Evolutionary conservation across 2,329 filamentous ascomycete species (phyloP).

Genomic region (Ceratocystis colombiana): DNA sequence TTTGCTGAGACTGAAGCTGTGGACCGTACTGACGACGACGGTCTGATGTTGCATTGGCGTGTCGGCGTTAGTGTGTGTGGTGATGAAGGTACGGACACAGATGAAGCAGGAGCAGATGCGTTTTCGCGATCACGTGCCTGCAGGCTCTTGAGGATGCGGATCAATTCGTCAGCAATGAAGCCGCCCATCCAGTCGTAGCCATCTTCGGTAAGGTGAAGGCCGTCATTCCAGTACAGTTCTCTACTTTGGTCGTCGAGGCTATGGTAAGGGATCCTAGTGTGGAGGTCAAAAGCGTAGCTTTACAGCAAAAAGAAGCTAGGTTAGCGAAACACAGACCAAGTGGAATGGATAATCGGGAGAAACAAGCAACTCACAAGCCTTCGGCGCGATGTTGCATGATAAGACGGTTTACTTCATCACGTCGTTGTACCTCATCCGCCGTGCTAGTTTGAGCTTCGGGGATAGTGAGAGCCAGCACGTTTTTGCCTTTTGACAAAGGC

Average conservation of each 20-base stretch:
- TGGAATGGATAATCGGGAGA: background rate
- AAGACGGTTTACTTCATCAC: conserved; percentile 42
- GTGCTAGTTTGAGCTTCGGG: conserved; percentile 40
- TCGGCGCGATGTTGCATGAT: conserved; percentile 42
- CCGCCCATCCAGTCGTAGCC: conserved; percentile 56
- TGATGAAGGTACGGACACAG: background rate
- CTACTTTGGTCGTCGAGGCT: conserved; percentile 39
- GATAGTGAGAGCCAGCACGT: conserved; percentile 54
- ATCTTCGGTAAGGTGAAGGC: conserved; percentile 46
- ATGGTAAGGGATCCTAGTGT: conserved; percentile 45
- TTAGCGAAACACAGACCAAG: background rate
- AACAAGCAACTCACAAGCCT: conserved; percentile 39
- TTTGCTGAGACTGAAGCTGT: conserved; percentile 22
- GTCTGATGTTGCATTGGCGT: background rate
- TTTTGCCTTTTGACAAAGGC: conserved; percentile 40
- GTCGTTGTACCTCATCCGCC: conserved; percentile 31
- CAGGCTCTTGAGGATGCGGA: conserved; percentile 35
- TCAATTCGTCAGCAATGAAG: conserved; percentile 44
- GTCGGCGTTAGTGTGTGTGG: conserved; percentile 4
- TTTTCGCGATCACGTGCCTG: conserved; percentile 25
- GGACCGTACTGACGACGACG: conserved; percentile 14
- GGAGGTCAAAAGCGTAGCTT: conserved; percentile 49
- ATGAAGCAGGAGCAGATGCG: background rate
- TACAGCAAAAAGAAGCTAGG: background rate
- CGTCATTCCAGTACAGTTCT: conserved; percentile 49